Evolutionary conservation across 805 yeast genomes (phyloP).

Genomic region (Schizosaccharomyces pombe): DNA sequence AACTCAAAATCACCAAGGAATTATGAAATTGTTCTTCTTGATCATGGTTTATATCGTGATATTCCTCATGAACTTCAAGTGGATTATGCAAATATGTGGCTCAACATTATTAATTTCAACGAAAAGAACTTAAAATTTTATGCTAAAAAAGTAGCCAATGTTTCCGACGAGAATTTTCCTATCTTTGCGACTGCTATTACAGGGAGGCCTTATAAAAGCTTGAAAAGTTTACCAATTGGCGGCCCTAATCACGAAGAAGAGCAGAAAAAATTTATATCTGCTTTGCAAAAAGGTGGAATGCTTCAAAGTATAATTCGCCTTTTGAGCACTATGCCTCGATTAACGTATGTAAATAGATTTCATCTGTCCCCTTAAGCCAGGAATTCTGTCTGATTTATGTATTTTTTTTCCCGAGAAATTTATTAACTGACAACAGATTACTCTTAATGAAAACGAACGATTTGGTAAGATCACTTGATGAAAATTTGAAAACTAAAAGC

Average conservation of each 20-base stretch:
- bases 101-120: constrained; percentile 57
- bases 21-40: constrained; percentile 78
- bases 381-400: background rate
- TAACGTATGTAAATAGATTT: constrained; percentile 27
- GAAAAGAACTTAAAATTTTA: constrained; percentile 41
- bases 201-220: constrained; percentile 68
- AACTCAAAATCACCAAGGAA: constrained; percentile 28
- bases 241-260: constrained; percentile 34
- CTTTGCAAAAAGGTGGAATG: constrained; percentile 33
- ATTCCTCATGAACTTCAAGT: constrained; percentile 56
- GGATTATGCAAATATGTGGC: constrained; percentile 79
- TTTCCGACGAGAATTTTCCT: constrained; percentile 51
- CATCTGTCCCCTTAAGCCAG: background rate
- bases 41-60: constrained; percentile 80
- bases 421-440: background rate
- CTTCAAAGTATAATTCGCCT: constrained; percentile 58
- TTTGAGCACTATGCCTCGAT: constrained; percentile 56
- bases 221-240: constrained; percentile 29
- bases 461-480: constrained; percentile 72
- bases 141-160: constrained; percentile 58
- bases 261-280: constrained; percentile 38
- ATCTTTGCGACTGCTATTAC: constrained; percentile 84
- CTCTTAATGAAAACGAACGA: constrained; percentile 85
- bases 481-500: constrained; percentile 50
- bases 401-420: background rate